Percentiles rank a stretch among this genome's conserved stretches.
phyloP scores from a whole-genome alignment of 164 flowering plant genomes.

The Tetracentron sinense region DNA sequence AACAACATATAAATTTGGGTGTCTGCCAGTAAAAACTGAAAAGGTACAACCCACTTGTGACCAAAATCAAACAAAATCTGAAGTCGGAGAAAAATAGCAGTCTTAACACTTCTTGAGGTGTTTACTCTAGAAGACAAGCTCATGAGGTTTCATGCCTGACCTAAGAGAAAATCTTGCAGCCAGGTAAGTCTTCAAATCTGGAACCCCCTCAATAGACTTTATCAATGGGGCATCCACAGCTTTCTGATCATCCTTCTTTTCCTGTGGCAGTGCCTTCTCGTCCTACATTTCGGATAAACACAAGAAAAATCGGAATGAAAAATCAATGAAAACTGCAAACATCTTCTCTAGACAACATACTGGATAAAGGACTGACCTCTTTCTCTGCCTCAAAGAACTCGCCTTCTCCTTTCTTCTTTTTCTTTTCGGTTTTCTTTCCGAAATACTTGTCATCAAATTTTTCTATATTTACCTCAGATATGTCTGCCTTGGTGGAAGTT shows the following conservation, averaged over 20 bases:
- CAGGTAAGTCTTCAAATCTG: conserved; percentile 64
- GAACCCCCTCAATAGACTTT: conserved; percentile 50
- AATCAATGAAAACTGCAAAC: neutral
- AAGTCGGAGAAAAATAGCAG: neutral
- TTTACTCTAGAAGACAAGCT: conserved; percentile 52
- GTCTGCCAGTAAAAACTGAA: too few relatives aligned
- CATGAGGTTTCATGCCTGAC: conserved; percentile 83
- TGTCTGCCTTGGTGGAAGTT: conserved; percentile 91
- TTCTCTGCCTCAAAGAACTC: conserved; percentile 87
- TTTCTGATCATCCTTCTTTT: conserved; percentile 65
- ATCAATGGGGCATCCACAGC: conserved; percentile 50
- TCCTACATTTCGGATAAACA: conserved; percentile 38
- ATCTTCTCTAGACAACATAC: neutral
- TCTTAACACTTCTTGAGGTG: neutral
- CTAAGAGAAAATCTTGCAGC: conserved; percentile 63
- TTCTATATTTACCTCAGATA: conserved; percentile 54
- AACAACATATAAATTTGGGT: too few relatives aligned
- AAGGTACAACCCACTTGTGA: too few relatives aligned
- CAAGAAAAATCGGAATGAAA: neutral
- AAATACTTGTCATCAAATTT: conserved; percentile 86
- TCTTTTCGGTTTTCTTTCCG: conserved; percentile 53
- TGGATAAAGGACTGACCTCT: conserved; percentile 40
- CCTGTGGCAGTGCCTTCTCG: conserved; percentile 51
- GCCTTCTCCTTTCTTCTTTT: conserved; percentile 72
- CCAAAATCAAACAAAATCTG: conserved; percentile 6